Conservation (phyloP, 148 eudicot genomes). For the Diospyros kaki region DNA sequence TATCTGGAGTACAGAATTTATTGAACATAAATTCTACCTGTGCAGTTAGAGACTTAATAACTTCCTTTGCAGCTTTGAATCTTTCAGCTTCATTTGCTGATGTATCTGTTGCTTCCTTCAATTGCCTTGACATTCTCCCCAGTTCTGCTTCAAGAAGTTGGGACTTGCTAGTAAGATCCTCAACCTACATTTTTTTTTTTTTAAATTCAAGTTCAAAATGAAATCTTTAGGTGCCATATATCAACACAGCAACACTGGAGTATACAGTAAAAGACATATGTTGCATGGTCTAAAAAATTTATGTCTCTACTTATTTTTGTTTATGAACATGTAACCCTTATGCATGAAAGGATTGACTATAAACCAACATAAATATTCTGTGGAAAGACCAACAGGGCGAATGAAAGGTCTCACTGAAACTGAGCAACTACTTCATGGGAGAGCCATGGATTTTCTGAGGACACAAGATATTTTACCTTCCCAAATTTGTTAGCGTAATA, state of each 20-base stretch:
- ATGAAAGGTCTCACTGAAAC: no score
- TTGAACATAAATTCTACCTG: conserved; percentile 45
- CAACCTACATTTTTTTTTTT: conserved; percentile 39
- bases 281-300: no score
- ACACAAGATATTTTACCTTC: no score
- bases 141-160: conserved; percentile 68
- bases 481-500: neutral
- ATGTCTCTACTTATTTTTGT: no score
- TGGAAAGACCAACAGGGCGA: neutral
- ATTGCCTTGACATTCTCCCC: conserved; percentile 53
- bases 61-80: conserved; percentile 84
- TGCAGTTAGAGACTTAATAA: conserved; percentile 68
- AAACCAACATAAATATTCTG: neutral
- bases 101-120: conserved; percentile 55
- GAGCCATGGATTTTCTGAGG: no score
- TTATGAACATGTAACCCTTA: neutral
- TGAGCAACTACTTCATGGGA: no score
- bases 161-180: conserved; percentile 54
- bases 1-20: neutral
- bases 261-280: no score
- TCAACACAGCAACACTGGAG: no score
- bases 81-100: conserved; percentile 81
- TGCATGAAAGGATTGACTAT: neutral
- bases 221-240: no score
- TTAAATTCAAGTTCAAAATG: neutral